Evolutionary conservation across 768 basidiomycete genomes (phyloP).

Genomic region (button mushroom (Agaricus bisporus)): DNA sequence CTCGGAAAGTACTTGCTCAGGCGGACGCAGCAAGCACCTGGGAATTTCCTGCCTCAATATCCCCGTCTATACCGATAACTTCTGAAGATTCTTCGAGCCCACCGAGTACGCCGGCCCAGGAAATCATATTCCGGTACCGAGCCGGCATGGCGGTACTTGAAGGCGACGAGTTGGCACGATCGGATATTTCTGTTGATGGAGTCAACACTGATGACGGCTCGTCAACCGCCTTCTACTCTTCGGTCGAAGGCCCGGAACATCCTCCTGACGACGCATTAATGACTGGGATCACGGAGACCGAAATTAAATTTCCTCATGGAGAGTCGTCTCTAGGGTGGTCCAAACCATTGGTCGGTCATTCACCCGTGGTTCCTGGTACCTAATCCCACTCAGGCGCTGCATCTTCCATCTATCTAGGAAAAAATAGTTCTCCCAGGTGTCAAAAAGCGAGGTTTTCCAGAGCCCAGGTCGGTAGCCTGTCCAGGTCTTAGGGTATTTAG

Average conservation of each 20-base stretch:
- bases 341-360: slow-evolving; percentile 30
- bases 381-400: neutral
- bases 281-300: neutral
- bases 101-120: slow-evolving; percentile 32
- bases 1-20: slow-evolving; percentile 10
- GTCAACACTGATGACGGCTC: neutral
- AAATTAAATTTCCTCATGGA: slow-evolving; percentile 16
- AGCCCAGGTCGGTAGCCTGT: too few relatives aligned
- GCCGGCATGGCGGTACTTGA: slow-evolving; percentile 24
- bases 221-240: neutral
- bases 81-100: slow-evolving; percentile 20
- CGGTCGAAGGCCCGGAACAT: neutral
- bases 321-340: slow-evolving; percentile 31
- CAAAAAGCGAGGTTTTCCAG: neutral
- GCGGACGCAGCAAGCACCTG: slow-evolving; percentile 28
- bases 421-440: slow-evolving; percentile 32
- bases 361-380: neutral
- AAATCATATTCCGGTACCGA: slow-evolving; percentile 31
- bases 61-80: slow-evolving; percentile 18
- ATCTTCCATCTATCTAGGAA: slow-evolving; percentile 15
- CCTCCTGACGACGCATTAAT: neutral
- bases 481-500: slow-evolving; percentile 32
- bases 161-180: slow-evolving; percentile 11
- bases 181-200: slow-evolving; percentile 9
- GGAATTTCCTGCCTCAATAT: slow-evolving; percentile 27